These are phyloP conservation scores for Penicillium sp. DNA, from an alignment of 2,329 filamentous ascomycete genomes.

Conservation along the genomic window DNA sequence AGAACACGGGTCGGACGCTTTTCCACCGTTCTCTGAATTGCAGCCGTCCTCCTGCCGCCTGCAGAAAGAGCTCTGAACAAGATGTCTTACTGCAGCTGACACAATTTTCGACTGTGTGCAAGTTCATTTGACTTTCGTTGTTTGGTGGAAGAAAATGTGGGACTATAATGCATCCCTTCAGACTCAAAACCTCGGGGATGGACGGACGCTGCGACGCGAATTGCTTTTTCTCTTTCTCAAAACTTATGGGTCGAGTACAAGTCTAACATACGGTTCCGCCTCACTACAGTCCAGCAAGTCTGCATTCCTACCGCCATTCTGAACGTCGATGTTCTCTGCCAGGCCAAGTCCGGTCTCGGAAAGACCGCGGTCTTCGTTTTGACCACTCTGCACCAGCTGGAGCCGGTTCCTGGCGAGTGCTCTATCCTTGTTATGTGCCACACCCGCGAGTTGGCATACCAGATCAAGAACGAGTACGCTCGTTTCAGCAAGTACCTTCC, in stretches of 20 bases:
- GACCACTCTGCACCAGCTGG: conserved; percentile 92
- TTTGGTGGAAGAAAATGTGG: conserved; percentile 16
- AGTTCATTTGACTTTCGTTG: too few species aligned
- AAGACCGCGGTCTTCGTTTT: conserved; percentile 99
- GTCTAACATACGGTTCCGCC: conserved; percentile 77
- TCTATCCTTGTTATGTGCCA: conserved; percentile 98
- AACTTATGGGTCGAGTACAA: conserved; percentile 51
- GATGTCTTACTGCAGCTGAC: too few species aligned
- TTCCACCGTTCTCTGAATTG: too few species aligned
- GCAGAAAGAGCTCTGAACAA: too few species aligned
- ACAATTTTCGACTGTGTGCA: too few species aligned
- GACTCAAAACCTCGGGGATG: too few species aligned
- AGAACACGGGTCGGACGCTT: too few species aligned
- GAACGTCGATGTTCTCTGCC: conserved; percentile 96
- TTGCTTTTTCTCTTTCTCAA: conserved; percentile 50
- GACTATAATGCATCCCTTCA: too few species aligned
- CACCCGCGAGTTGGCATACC: conserved; percentile 94
- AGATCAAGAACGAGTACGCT: conserved; percentile 99
- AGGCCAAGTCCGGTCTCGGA: conserved; percentile 98
- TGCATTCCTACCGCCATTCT: conserved; percentile 97
- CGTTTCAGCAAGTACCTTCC: conserved; percentile 99
- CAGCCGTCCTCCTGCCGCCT: too few species aligned
- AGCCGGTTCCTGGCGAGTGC: conserved; percentile 86
- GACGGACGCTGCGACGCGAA: conserved; percentile 61
- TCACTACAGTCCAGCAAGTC: conserved; percentile 92